A percentile compares a stretch with the other conserved stretches of the same genome.
Evolutionary conservation across 2,329 filamentous ascomycete genomes (phyloP).

Genomic region (Apiospora malaysiana): DNA sequence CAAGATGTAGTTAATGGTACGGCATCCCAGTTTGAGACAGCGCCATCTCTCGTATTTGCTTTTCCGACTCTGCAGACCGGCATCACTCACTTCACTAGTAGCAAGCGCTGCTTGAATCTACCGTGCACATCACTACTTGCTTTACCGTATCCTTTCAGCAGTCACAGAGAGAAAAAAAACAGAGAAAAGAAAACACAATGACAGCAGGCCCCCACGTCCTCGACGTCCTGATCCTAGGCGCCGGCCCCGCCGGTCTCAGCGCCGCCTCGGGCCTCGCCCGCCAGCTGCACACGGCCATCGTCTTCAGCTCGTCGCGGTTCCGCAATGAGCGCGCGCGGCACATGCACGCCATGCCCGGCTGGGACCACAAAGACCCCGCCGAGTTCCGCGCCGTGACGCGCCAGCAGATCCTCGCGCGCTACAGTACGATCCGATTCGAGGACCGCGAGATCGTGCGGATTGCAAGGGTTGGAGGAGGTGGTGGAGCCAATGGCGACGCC

Average conservation of each 20-base stretch:
- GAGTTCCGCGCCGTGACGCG: not conserved
- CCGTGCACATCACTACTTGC: no score
- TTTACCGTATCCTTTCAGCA: no score
- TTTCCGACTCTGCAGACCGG: no score
- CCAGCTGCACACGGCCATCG: constrained; percentile 9
- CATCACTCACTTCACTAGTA: no score
- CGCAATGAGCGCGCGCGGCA: constrained; percentile 8
- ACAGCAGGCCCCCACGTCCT: not conserved
- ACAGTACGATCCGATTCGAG: not conserved
- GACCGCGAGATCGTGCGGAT: not conserved
- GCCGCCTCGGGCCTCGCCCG: not conserved
- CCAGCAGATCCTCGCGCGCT: not conserved
- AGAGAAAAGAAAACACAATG: no score
- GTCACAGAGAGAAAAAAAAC: no score
- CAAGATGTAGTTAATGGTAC: no score
- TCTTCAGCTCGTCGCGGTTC: constrained; percentile 7
- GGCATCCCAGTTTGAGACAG: no score
- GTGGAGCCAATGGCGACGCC: not conserved
- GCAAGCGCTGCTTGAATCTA: no score
- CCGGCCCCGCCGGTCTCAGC: constrained; percentile 20
- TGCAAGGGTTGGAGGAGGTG: not conserved
- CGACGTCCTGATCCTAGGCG: constrained; percentile 22
- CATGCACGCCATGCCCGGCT: constrained; percentile 20
- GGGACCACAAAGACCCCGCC: constrained; percentile 10
- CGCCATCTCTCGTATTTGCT: no score